Conservation (phyloP, 441 rosid genomes). For the Pelargonium fulgidum region DNA sequence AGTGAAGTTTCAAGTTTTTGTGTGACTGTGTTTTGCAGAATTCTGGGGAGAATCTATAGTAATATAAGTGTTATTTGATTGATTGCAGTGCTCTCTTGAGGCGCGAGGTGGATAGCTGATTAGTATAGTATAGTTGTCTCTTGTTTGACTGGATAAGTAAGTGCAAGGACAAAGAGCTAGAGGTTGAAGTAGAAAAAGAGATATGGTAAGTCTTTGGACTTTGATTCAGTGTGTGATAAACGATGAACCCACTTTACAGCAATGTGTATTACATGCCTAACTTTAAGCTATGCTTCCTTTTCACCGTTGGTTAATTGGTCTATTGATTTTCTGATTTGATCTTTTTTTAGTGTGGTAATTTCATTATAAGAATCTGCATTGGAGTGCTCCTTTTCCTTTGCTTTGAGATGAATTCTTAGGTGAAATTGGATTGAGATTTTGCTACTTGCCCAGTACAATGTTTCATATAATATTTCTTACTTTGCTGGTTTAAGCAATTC, state of each 20-base stretch:
- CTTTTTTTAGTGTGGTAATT: background rate
- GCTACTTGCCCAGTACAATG: background rate
- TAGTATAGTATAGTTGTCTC: slow-evolving; percentile 7
- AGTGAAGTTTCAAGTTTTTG: background rate
- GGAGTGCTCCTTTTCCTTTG: background rate
- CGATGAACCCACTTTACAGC: background rate
- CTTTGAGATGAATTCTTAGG: background rate
- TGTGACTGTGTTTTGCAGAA: background rate
- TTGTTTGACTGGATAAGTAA: slow-evolving; percentile 3
- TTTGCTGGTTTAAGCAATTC: background rate
- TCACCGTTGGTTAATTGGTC: background rate
- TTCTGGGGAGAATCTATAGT: background rate
- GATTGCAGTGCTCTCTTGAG: background rate
- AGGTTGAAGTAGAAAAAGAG: slow-evolving; percentile 5
- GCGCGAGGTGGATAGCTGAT: slow-evolving; percentile 6
- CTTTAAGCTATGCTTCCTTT: background rate
- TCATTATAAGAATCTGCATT: background rate
- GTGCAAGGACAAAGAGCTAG: background rate
- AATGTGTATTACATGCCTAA: background rate
- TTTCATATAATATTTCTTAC: background rate
- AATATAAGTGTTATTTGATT: background rate
- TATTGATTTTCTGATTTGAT: background rate
- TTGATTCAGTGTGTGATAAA: background rate
- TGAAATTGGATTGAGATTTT: background rate
- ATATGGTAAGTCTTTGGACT: slow-evolving; percentile 28